Base-by-base conservation (phyloP, 2,329 filamentous ascomycete genomes). In the Lachnellula arida region DNA sequence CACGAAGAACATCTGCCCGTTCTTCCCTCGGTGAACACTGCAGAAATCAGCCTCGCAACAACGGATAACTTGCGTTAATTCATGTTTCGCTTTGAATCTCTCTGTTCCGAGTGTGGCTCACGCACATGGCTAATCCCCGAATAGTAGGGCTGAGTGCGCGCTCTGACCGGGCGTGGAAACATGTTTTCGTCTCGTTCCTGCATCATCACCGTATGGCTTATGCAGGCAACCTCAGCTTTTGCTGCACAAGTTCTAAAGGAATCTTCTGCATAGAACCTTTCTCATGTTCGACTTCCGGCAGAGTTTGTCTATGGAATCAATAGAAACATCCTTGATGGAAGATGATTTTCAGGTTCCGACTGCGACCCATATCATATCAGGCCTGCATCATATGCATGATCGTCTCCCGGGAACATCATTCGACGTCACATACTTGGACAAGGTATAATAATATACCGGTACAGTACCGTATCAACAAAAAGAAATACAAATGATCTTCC, bases 131-230 rank as follows among this genome's bases (percentile, higher is more conserved):
- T 15, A 28, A 14, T n/a, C 14, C 44, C 23, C 44, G 23, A 22
- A 28, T 46, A 46, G 22, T 46, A 46, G 44, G 42, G 44, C 44
- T 46, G 40, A 25, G 22, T 5, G 7, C 17, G 50, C 57, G 57
- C 57, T 56, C 51, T 53, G 57, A 53, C 50, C 50, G 17, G 25
- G 46, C 50, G 28, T 25, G 55, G 57, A 59, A 56, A 59, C 49
- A 51, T 48, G 23, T 56, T 59, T 43, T 51, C 43, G 49, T 58
- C 43, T 43, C 40, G 53, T 44, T 50, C 40, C 8, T 58, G 49
- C 56, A 49, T 55, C 53, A 58, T 55, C 37, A 42, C 22, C 46
- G 39, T 44, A 4, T 9, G 17, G 23, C 12, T 46, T 25, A 39
- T 51, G 37, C 49, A 43, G 37, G 43, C 8, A 46, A 22, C 28